Evolutionary conservation across 2,329 filamentous ascomycete species (phyloP).

Genomic region (Botrytis fabae): DNA sequence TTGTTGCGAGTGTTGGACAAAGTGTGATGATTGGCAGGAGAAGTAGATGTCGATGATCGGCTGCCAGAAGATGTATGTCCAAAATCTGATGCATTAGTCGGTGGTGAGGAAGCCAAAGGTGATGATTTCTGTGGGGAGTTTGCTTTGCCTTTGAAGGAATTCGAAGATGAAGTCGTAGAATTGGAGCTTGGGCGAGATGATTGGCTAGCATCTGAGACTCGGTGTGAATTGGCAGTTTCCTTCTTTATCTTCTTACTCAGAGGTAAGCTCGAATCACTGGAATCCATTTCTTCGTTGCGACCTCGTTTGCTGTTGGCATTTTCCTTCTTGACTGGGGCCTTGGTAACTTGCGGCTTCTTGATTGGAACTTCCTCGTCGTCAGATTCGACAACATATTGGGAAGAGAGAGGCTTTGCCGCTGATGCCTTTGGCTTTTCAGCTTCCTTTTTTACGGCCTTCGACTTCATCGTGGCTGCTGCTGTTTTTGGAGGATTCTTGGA

Average conservation of each 20-base stretch:
- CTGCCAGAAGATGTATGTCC: constrained; percentile 44
- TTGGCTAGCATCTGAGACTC: constrained; percentile 51
- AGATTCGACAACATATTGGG: constrained; percentile 39
- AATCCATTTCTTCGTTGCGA: constrained; percentile 45
- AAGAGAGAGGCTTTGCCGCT: constrained; percentile 32
- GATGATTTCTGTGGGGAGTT: constrained; percentile 64
- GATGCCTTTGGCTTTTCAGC: constrained; percentile 16
- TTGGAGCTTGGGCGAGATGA: constrained; percentile 46
- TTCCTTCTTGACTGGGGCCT: constrained; percentile 44
- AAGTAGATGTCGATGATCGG: constrained; percentile 36
- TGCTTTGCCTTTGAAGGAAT: constrained; percentile 45
- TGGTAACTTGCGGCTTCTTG: constrained; percentile 31
- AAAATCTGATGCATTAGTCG: constrained; percentile 64
- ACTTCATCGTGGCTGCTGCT: constrained; percentile 27
- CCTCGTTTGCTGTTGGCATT: constrained; percentile 50
- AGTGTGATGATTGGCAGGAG: constrained; percentile 27
- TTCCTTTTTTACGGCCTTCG: constrained; percentile 31
- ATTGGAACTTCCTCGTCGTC: constrained; percentile 36
- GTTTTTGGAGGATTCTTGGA: constrained; percentile 42
- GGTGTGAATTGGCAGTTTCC: constrained; percentile 42
- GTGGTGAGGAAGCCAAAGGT: constrained; percentile 63
- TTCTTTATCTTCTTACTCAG: constrained; percentile 39
- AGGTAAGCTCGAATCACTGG: constrained; percentile 37
- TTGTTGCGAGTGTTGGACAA: constrained; percentile 28
- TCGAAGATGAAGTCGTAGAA: constrained; percentile 45